Base-by-base conservation (phyloP, 371 early-diverging fungal genomes). In the Choanephora cucurbitarum region DNA sequence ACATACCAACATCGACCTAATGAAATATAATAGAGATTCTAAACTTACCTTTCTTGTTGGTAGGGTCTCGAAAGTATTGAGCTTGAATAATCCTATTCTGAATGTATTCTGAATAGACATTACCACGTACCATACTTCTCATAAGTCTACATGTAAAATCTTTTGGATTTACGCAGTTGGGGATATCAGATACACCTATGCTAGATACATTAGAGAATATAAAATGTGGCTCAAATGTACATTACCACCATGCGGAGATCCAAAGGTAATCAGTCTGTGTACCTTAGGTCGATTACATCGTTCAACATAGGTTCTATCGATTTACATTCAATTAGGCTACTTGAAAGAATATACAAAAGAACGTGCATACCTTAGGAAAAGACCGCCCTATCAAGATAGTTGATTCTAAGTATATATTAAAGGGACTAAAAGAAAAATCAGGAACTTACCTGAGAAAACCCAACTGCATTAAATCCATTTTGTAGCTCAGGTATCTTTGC, bases 391-490 rank as follows among this genome's bases (percentile, higher is more conserved):
- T 21, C n/a, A n/a, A n/a, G n/a, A n/a, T n/a, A n/a, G n/a, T n/a
- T n/a, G n/a, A n/a, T n/a, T 49, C 41, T 53, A 6, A 37, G 21
- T 39, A 24, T 32, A 17, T 42, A 18, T 42, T 49, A 42, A 15
- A 28, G 44, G 42, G 24, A 28, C 3, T 48, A 54, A 19, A 10
- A 21, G 7, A n/a, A n/a, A n/a, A n/a, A n/a, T n/a, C n/a, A n/a
- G n/a, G n/a, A n/a, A 55, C 21, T 60, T 62, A 79, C 87, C 67
- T 97, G 97, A 5, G 95, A 95, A 72, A 97, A 95, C n/a, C 98
- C 98, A 49, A 97, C 75, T 22, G 92, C 91, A 69, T 96, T 90
- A 70, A 92, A 94, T 0, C 94, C 95, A 45, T 73, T 52, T 19
- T 64, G 22, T 11, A 96, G 81, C 48, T 85, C 80, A 5, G 69